Base-by-base conservation (phyloP, 23 red algal genomes). In the Cyanidium caldarium region DNA sequence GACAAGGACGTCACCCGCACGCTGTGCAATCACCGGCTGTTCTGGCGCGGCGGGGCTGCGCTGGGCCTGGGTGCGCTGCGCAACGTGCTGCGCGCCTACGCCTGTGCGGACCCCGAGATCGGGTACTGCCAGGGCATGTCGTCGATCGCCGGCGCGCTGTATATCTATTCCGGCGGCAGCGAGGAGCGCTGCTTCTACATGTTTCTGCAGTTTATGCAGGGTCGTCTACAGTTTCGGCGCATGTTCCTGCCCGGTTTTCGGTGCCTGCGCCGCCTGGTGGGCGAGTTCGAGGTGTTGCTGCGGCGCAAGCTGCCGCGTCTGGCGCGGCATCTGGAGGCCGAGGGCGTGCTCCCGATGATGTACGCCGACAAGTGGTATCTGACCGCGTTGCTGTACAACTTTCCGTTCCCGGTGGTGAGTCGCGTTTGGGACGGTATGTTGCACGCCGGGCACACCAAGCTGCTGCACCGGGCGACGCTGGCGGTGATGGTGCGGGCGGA, bases 51-150 rank as follows among this genome's bases (percentile, higher is more conserved):
- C 20, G 88, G 88, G 20, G 88, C 88, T 29, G 77, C 77, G 37
- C 77, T 86, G n/a, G 88, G 82, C 26, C 68, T 94, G 19, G 69
- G 83, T 21, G 78, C 82, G 17, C 74, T 94, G 38, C 82, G 88
- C 25, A 76, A 70, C 21, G 81, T 94, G 33, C 70, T 94, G 28
- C 58, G 66, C 39, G 88, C 88, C 35, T 94, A 94, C 75, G 88
- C 88, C 17, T 73, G 70, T 40, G 80, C 77, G 65, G 82, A 79
- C 45, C 88, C 88, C 40, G 57, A 76, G 28, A 80, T 94, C 35
- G 88, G 88, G 46, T 94, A 94, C 61, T 94, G 88, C 66, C 88
- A 94, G 56, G 88, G 88, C 43, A 94, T 94, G 88, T 86, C 82
- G 46, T 78, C 71, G 30, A 83, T 94, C 69, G 77, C 82, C 17